A percentile compares a stretch with the other conserved stretches of the same genome.
Evolutionary conservation across 2,329 filamentous ascomycete genomes (phyloP).

Genomic region (Iodosphaeria phyllophila): DNA sequence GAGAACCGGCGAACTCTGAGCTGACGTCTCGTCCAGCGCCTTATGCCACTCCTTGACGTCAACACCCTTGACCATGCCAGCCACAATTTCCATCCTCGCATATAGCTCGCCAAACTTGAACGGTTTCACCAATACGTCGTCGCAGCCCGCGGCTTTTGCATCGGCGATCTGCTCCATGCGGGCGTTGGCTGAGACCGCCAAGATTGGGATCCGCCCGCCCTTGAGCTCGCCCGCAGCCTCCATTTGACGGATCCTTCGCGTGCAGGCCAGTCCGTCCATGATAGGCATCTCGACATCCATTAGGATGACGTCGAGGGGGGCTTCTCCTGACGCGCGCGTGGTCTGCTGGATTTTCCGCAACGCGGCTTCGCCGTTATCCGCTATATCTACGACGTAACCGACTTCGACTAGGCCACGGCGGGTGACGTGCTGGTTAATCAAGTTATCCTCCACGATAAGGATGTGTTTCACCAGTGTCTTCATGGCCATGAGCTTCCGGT

Average conservation of each 20-base stretch:
- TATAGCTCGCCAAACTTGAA: constrained; percentile 44
- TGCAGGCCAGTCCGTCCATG: constrained; percentile 52
- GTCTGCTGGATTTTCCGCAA: constrained; percentile 20
- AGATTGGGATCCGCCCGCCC: constrained; percentile 37
- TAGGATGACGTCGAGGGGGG: constrained; percentile 39
- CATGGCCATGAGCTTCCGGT: constrained; percentile 4
- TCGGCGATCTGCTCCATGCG: constrained; percentile 38
- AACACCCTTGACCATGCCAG: constrained; percentile 7
- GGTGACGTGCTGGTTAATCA: constrained; percentile 48
- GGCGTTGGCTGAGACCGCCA: constrained; percentile 51
- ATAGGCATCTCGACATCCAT: constrained; percentile 69
- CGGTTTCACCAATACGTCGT: constrained; percentile 55
- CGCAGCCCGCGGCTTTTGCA: constrained; percentile 31
- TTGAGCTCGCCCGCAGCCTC: constrained; percentile 33
- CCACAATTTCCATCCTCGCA: constrained; percentile 36
- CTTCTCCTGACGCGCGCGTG: constrained; percentile 6
- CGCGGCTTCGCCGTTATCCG: constrained; percentile 43
- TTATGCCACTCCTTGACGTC: background rate
- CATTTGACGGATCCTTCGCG: constrained; percentile 41
- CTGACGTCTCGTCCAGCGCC: too few relatives aligned
- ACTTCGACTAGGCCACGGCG: constrained; percentile 37
- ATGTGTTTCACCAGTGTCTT: constrained; percentile 23
- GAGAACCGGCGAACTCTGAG: too few relatives aligned
- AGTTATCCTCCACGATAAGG: constrained; percentile 46
- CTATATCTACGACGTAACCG: constrained; percentile 38